phyloP scores from a whole-genome alignment of 306 rosid species.

The Vicia sativa region DNA sequence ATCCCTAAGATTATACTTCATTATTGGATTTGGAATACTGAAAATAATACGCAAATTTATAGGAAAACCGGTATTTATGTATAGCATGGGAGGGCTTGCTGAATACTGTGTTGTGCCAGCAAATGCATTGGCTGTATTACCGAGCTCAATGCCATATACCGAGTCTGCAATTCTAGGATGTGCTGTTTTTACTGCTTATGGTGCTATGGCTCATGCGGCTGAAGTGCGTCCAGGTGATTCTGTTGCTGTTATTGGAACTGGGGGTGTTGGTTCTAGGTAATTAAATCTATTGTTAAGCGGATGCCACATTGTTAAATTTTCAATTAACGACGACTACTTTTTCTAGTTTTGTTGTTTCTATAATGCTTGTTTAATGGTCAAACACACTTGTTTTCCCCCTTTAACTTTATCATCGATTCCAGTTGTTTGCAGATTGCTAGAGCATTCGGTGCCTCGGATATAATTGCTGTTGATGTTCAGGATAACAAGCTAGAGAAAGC shows the following conservation, averaged over 20 bases:
- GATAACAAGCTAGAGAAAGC: conserved; percentile 90
- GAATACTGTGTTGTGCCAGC: conserved; percentile 97
- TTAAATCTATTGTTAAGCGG: conserved; percentile 12
- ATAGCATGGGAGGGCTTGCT: conserved; percentile 98
- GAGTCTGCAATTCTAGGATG: conserved; percentile 96
- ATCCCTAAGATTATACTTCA: conserved; percentile 18
- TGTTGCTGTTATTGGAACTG: conserved; percentile 88
- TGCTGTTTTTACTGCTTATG: conserved; percentile 98
- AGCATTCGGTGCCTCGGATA: conserved; percentile 96
- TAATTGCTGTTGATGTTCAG: conserved; percentile 87
- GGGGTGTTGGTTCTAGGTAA: conserved; percentile 98
- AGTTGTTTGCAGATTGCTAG: conserved; percentile 99
- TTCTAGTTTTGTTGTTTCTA: neutral
- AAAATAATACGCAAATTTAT: conserved; percentile 38
- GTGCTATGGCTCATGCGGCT: conserved; percentile 99
- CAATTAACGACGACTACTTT: neutral
- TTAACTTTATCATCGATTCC: conserved; percentile 46
- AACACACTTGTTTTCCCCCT: conserved; percentile 30
- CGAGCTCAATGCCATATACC: conserved; percentile 73
- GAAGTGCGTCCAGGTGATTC: conserved; percentile 92
- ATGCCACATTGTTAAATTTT: conserved; percentile 22
- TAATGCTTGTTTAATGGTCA: conserved; percentile 29
- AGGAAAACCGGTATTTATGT: conserved; percentile 91
- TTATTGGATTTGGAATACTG: conserved; percentile 35
- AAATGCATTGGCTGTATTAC: conserved; percentile 69